Base-by-base conservation (phyloP, 305 asterid species). In the Fraxinus ornus region DNA sequence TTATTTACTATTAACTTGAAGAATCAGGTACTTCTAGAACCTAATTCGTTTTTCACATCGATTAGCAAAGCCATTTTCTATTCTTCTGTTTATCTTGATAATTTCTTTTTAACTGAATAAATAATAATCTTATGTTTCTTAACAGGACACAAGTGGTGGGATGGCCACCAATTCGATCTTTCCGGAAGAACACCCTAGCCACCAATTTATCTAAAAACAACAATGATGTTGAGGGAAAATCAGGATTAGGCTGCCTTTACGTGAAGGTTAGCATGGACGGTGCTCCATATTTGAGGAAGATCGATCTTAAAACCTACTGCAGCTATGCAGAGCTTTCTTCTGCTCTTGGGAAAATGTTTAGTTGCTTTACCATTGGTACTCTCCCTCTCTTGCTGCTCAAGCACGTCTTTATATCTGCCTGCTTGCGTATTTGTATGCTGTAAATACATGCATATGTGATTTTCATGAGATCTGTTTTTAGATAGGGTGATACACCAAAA, bases 261-360 rank as follows among this genome's bases (percentile, higher is more conserved):
- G 98, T 94, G 8, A 94, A 92, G 88, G 98, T 94, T 62, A 92
- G 98, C 85, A 90, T 94, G 98, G 98, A 94, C 80, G 98, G 97
- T 80, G 98, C 98, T 82, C 97, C 98, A 9, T 94, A 94, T 81
- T 80, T 95, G 86, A 93, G 98, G 86, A 95, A 95, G 92, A 90
- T 93, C 41, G 97, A 95, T 86, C 95, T 95, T 71, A 93, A 91
- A 78, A 90, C 90, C 10, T 93, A 88, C 81, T 4, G 83, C 80
- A 89, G 86, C 90, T 95, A 95, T 72, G 84, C 90, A 1, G 89
- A 92, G 79, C 92, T 95, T 62, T 93, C 98, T 33, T 88, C 94
- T 3, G 97, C 97, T 83, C 97, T 95, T 24, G 95, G 91, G 92
- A 95, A 91, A 90, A 90, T 95, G 98, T 95, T 95, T 88, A 91